Conservation (phyloP, 768 basidiomycete species). For the Kwoniella sp. region DNA sequence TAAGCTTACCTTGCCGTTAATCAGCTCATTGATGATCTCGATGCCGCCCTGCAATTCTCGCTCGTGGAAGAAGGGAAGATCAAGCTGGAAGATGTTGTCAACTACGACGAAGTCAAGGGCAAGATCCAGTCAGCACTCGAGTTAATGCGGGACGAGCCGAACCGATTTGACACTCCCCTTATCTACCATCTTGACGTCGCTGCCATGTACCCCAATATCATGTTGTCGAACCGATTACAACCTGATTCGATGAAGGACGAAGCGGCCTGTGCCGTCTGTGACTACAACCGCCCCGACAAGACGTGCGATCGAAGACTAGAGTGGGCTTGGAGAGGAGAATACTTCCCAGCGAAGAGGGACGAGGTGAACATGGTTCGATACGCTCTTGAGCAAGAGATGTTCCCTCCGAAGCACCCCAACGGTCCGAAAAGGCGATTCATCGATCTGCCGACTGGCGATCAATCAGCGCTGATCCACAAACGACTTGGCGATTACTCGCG, state of each 20-base stretch:
- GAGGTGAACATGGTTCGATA: constrained; percentile 99
- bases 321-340: constrained; percentile 99
- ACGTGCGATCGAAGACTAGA: constrained; percentile 87
- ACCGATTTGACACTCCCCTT: constrained; percentile 83
- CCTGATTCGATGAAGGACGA: constrained; percentile 98
- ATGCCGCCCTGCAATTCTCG: constrained; percentile 85
- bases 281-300: constrained; percentile 95
- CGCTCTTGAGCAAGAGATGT: constrained; percentile 89
- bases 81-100: constrained; percentile 78
- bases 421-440: constrained; percentile 75
- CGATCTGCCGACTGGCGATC: constrained; percentile 80
- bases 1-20: too few species aligned
- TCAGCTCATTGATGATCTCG: constrained; percentile 90
- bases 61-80: constrained; percentile 77
- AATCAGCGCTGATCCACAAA: constrained; percentile 89
- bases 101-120: constrained; percentile 88
- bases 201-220: constrained; percentile 99
- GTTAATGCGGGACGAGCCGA: constrained; percentile 85
- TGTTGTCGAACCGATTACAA: constrained; percentile 98
- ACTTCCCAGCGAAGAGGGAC: constrained; percentile 93
- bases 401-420: constrained; percentile 77
- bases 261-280: constrained; percentile 94
- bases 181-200: constrained; percentile 99
- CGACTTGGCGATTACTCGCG: constrained; percentile 97
- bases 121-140: constrained; percentile 78